Conservation (phyloP, 306 rosid genomes). For the Pueraria montana region DNA sequence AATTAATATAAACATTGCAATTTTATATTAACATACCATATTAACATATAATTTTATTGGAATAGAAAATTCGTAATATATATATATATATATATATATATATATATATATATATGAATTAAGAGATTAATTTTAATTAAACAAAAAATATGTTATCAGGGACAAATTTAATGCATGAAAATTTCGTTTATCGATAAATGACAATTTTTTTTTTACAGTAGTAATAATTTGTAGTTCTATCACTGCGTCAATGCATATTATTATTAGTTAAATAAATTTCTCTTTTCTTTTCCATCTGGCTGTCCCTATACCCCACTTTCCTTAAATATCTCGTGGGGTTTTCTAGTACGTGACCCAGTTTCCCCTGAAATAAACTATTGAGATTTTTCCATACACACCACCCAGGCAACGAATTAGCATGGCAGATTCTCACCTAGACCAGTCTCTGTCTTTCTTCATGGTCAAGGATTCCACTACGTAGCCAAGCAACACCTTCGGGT, state of each 20-base stretch:
- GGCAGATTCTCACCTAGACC: slow-evolving; percentile 48
- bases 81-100: too few species aligned
- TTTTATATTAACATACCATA: neutral
- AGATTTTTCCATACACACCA: neutral
- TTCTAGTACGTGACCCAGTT: slow-evolving; percentile 49
- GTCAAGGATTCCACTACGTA: slow-evolving; percentile 65
- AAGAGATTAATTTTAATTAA: neutral
- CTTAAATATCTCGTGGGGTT: slow-evolving; percentile 45
- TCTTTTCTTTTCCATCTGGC: slow-evolving; percentile 8
- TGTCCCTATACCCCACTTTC: slow-evolving; percentile 44
- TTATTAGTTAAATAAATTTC: slow-evolving; percentile 46
- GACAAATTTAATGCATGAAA: neutral
- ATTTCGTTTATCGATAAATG: neutral
- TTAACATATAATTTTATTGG: neutral
- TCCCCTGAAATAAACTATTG: slow-evolving; percentile 41
- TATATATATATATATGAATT: neutral
- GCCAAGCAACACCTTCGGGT: slow-evolving; percentile 54
- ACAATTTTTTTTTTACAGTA: neutral
- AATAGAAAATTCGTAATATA: neutral
- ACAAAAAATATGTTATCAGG: neutral
- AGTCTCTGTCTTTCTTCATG: slow-evolving; percentile 51
- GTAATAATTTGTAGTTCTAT: neutral
- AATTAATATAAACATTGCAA: neutral
- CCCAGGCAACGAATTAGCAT: slow-evolving; percentile 35
- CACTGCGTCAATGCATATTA: neutral